These are phyloP conservation scores for Emergomyces orientalis DNA, from an alignment of 2,329 filamentous ascomycete genomes.

Conservation along the genomic window DNA sequence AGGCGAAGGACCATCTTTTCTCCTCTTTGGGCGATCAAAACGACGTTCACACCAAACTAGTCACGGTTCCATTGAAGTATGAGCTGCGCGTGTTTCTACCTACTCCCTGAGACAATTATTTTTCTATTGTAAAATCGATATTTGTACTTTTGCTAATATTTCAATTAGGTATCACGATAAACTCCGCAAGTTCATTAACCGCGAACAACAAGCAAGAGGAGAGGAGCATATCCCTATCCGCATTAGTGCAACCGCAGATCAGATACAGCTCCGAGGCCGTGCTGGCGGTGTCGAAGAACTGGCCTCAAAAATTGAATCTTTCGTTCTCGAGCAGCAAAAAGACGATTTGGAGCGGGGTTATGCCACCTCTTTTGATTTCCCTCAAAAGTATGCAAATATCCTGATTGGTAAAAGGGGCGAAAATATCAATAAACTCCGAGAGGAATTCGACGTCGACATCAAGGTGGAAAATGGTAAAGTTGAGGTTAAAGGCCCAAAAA, in stretches of 20 bases:
- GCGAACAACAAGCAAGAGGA: conserved; percentile 45
- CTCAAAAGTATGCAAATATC: conserved; percentile 87
- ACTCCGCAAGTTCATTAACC: conserved; percentile 50
- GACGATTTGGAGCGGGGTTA: conserved; percentile 92
- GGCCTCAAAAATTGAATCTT: conserved; percentile 61
- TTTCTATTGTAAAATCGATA: background rate
- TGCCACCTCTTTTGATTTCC: conserved; percentile 80
- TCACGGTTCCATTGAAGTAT: conserved; percentile 47
- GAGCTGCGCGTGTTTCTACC: background rate
- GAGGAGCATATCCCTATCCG: conserved; percentile 49
- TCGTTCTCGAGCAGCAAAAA: conserved; percentile 77
- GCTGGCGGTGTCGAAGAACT: conserved; percentile 62
- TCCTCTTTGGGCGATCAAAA: conserved; percentile 46
- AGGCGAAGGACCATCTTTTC: conserved; percentile 50
- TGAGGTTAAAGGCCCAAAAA: conserved; percentile 89
- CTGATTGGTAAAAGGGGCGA: conserved; percentile 59
- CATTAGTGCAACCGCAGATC: conserved; percentile 42
- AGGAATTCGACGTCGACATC: conserved; percentile 65
- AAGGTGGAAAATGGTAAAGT: conserved; percentile 92
- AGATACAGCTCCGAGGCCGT: conserved; percentile 68
- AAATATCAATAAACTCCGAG: conserved; percentile 59
- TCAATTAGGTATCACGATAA: conserved; percentile 51
- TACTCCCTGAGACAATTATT: too few species aligned
- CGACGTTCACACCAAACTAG: conserved; percentile 45
- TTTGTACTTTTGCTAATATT: conserved; percentile 8